Base-by-base conservation (phyloP, 768 basidiomycete genomes). In the Galerina sulciceps region DNA sequence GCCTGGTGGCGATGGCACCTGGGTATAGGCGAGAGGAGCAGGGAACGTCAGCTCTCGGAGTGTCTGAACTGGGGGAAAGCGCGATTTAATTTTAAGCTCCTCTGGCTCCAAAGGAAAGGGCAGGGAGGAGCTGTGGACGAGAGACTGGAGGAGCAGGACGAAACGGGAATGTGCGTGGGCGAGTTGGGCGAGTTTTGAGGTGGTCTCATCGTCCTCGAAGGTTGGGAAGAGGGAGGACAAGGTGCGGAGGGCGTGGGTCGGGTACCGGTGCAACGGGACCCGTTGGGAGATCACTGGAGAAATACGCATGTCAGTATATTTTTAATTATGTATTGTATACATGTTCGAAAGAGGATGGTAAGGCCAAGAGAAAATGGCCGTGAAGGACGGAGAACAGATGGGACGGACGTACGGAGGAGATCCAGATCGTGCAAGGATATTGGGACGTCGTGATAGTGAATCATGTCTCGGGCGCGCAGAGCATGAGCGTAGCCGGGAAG, bases 111-210 rank as follows among this genome's bases (percentile, higher is more conserved):
- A 66, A 10, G 79, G 78, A 6, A 83, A 67, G 13, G 84, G 77
- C 6, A 78, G 65, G 18, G 72, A 67, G 0, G 86, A 85, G 57
- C 87, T 86, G 66, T 93, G 86, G 0, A 87, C 85, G 42, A 91
- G 73, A 1, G 89, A 84, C 63, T 93, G 91, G 3, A 93, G 74
- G 15, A 91, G 76, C 15, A 93, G 81, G 18, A 91, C 86, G 63
- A 90, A 85, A 10, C 90, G 85, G 13, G 91, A 89, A 67, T 93
- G 90, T 2, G 87, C 83, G 20, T 81, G 81, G 2, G 85, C 74
- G 9, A 90, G 72, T 3, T 78, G 70, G 34, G 77, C 72, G n/a
- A 86, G 74, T 40, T 75, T 76, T 13, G 69, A 53, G 4, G 76
- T 74, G 48, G 66, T 62, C 45, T 63, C 62, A 60, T 78, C 72